Evolutionary conservation across 2,329 filamentous ascomycete genomes (phyloP).

Genomic region (Elsinoe necatrix): DNA sequence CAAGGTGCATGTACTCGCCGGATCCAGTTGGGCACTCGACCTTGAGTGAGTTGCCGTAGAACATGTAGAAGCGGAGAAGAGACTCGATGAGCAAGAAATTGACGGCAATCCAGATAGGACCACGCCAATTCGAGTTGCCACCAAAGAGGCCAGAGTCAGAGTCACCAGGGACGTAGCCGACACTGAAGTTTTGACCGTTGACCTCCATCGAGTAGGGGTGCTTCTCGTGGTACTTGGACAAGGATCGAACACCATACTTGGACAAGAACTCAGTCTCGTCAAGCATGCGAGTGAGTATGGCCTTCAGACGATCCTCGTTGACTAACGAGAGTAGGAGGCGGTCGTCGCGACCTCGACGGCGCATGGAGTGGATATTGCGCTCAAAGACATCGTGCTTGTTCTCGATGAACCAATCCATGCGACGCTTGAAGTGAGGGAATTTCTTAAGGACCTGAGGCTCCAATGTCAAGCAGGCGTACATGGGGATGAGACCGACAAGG

Average conservation of each 20-base stretch:
- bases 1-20: constrained; percentile 89
- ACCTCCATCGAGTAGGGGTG: constrained; percentile 93
- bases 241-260: constrained; percentile 78
- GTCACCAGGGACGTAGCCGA: constrained; percentile 88
- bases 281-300: constrained; percentile 85
- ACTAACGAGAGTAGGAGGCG: constrained; percentile 81
- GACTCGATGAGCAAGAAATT: constrained; percentile 93
- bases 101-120: constrained; percentile 88
- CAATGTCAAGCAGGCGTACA: constrained; percentile 84
- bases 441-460: constrained; percentile 91
- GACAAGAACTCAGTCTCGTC: constrained; percentile 90
- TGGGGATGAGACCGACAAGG: constrained; percentile 83
- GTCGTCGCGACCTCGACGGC: constrained; percentile 80
- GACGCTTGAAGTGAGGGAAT: constrained; percentile 85
- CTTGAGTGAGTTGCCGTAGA: constrained; percentile 80
- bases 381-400: constrained; percentile 80
- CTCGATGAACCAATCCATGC: constrained; percentile 88
- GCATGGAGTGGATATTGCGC: constrained; percentile 90
- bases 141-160: constrained; percentile 93
- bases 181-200: constrained; percentile 79
- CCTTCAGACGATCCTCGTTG: constrained; percentile 82
- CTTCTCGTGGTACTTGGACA: constrained; percentile 86
- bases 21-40: constrained; percentile 92
- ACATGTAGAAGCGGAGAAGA: constrained; percentile 90
- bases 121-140: constrained; percentile 97